phyloP scores from a whole-genome alignment of 2,329 filamentous ascomycete genomes.

The Simplicillium aogashimaense region DNA sequence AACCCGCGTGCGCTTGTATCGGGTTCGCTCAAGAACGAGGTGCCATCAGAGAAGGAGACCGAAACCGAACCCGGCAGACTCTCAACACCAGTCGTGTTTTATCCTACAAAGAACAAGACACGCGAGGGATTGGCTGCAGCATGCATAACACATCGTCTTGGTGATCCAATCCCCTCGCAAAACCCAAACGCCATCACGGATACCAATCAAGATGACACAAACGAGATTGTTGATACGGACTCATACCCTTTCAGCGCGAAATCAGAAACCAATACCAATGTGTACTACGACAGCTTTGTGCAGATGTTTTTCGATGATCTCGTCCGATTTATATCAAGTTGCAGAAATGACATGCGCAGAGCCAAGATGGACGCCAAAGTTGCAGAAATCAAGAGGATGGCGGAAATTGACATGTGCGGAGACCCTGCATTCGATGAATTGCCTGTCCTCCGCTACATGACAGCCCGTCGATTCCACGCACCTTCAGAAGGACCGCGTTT shows the following conservation, averaged over 20 bases:
- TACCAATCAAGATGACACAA: too few species aligned
- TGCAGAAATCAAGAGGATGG: constrained; percentile 51
- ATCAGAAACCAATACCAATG: constrained; percentile 54
- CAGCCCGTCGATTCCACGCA: too few species aligned
- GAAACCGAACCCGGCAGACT: not conserved
- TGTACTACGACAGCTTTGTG: constrained; percentile 87
- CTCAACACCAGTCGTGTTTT: constrained; percentile 39
- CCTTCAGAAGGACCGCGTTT: too few species aligned
- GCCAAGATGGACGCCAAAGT: constrained; percentile 76
- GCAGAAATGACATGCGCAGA: constrained; percentile 76
- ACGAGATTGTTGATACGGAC: constrained; percentile 26
- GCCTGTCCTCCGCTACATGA: not conserved
- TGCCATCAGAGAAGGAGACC: not conserved
- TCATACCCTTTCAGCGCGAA: constrained; percentile 54
- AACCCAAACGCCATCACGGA: too few species aligned
- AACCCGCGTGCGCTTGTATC: too few species aligned
- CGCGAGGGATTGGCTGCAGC: too few species aligned
- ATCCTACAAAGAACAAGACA: too few species aligned
- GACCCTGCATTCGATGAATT: not conserved
- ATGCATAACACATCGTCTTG: too few species aligned
- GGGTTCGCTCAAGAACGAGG: too few species aligned
- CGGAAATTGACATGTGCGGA: constrained; percentile 41
- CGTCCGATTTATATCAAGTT: constrained; percentile 71
- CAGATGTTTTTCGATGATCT: constrained; percentile 75
- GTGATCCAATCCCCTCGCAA: too few species aligned